Base-by-base conservation (phyloP, 345 rosid species). In the Salix suchowensis region DNA sequence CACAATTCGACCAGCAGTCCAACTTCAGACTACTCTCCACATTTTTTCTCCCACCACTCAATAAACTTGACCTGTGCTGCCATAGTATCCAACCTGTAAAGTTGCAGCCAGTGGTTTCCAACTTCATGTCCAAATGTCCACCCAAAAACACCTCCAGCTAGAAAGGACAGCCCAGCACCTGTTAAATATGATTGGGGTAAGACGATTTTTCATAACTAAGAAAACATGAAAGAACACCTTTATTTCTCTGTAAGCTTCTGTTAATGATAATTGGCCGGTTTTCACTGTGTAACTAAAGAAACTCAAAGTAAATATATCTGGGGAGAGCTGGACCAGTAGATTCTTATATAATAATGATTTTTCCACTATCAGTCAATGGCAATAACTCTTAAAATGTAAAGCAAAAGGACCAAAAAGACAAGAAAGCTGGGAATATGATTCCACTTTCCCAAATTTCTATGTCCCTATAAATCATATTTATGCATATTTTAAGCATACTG, bases 41-140 rank as follows among this genome's bases (percentile, higher is more conserved):
- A 65, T 83, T 91, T 93, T 71, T 60, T 85, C 84, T 93, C 89
- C 97, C 96, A 92, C 99, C 98, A 96, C 81, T 94, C 97, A 89
- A 94, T 16, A 80, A 91, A 94, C 91, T 92, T 94, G 36, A 78
- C 87, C 83, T 96, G 96, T 1, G 99, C 97, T 2, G 89, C 87
- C 94, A 87, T 68, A n/a, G 98, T 90, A 80, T 96, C 97, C 86
- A 93, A 19, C 87, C 85, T 89, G 80, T 96, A 96, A 28, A 93
- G 97, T 69, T 92, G 98, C 74, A 82, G 73, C 30, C 85, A 77
- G 70, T 94, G 99, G 84, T 83, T 90, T 3, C 93, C 95, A 2
- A 91, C 13, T 82, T 94, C 97, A 24, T 94, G 97, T 70, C 98
- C 98, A 67, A 92, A 93, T 12, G 95, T 92, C 90, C 89, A 92